These are phyloP conservation scores for Penicillium malachiteum DNA, from an alignment of 495 filamentous ascomycete species.

Conservation along the genomic window DNA sequence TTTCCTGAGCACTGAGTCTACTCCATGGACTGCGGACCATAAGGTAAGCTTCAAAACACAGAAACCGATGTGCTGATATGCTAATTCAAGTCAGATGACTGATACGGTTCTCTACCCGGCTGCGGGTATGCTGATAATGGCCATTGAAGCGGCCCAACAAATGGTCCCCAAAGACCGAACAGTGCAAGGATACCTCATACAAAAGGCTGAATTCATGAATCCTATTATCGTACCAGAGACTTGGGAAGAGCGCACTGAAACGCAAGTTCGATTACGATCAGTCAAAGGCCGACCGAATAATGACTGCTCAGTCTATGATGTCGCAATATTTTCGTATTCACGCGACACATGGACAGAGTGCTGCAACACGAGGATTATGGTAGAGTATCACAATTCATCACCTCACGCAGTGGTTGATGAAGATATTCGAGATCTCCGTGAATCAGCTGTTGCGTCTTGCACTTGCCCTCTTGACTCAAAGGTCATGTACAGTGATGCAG, in stretches of 20 bases:
- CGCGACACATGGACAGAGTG: neutral
- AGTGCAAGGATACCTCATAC: neutral
- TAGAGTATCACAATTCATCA: neutral
- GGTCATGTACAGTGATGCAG: neutral
- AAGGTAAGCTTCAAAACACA: neutral
- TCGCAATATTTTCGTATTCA: neutral
- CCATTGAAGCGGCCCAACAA: neutral
- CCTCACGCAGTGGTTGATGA: too few species aligned
- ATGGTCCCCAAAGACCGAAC: neutral
- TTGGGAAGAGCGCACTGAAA: neutral
- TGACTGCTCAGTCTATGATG: neutral
- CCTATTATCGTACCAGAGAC: neutral
- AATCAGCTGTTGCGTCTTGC: neutral
- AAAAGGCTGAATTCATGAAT: neutral
- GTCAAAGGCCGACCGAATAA: neutral
- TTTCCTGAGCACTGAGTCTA: neutral
- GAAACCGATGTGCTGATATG: too few species aligned
- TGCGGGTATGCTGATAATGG: neutral
- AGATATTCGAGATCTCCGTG: too few species aligned
- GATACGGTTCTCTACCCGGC: neutral
- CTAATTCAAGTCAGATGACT: neutral
- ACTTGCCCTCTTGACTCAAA: neutral
- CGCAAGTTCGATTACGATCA: neutral
- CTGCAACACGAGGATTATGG: neutral
- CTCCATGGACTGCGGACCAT: neutral